A percentile compares a stretch with the other conserved stretches of the same genome.
phyloP scores from a whole-genome alignment of 2,329 filamentous ascomycete genomes.

The Fusarium pseudonygamai region DNA sequence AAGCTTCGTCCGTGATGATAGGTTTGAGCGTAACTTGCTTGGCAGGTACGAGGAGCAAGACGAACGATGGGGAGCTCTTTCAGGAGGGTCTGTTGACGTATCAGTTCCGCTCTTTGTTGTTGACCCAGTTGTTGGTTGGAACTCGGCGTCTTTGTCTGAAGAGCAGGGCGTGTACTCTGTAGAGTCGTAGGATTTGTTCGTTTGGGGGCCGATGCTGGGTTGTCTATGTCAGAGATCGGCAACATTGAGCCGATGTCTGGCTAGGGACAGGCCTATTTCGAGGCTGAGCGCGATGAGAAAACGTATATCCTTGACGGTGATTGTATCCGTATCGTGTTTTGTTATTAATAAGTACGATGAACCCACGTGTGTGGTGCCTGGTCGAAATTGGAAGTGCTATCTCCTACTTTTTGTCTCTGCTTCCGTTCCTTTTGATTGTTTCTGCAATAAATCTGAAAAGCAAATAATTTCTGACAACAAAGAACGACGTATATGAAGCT shows the following conservation, averaged over 20 bases:
- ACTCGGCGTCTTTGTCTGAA: slow-evolving; percentile 10
- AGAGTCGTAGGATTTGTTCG: neutral
- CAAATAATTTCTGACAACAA: neutral
- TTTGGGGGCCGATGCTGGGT: neutral
- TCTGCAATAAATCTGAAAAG: neutral
- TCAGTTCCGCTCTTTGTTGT: neutral
- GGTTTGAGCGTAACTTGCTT: slow-evolving; percentile 11
- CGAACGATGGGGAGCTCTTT: neutral
- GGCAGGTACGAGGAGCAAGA: slow-evolving; percentile 13
- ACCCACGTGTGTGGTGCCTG: neutral
- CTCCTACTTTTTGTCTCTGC: neutral
- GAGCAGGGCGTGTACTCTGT: neutral
- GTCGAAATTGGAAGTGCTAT: neutral
- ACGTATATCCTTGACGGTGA: slow-evolving; percentile 17
- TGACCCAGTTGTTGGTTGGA: neutral
- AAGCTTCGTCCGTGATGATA: slow-evolving; percentile 18
- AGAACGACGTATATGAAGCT: slow-evolving; percentile 5
- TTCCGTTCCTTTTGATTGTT: neutral
- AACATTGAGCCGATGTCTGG: slow-evolving; percentile 14
- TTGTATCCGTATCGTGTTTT: neutral
- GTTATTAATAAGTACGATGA: slow-evolving; percentile 21
- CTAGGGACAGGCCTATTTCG: slow-evolving; percentile 11
- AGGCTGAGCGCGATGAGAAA: slow-evolving; percentile 24
- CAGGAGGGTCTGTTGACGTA: neutral
- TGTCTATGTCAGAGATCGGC: slow-evolving; percentile 15